These are phyloP conservation scores for Liquidambar formosana DNA, from an alignment of 164 flowering plant species.

Conservation along the genomic window DNA sequence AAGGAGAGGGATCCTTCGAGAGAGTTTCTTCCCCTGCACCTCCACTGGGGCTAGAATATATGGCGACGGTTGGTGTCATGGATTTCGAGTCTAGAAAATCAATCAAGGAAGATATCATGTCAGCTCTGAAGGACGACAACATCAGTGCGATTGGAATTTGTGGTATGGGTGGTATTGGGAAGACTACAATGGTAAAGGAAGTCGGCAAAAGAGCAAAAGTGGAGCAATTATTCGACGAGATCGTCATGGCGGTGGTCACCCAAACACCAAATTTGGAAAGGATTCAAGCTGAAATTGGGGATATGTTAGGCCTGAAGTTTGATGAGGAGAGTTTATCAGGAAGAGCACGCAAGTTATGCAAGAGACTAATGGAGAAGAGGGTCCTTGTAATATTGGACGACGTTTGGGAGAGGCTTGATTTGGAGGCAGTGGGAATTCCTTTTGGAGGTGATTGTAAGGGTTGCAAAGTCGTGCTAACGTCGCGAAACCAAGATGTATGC, in stretches of 20 bases:
- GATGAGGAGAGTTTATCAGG: not conserved
- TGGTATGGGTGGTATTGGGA: conserved; percentile 10
- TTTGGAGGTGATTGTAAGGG: not conserved
- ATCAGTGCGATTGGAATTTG: not conserved
- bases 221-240: not conserved
- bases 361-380: conserved; percentile 1
- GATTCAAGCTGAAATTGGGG: conserved; percentile 8
- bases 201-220: not conserved
- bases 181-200: conserved; percentile 7
- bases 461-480: conserved; percentile 5
- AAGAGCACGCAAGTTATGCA: not conserved
- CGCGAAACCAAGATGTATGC: not conserved
- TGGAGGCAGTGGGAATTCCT: conserved; percentile 7
- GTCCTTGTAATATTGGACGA: conserved; percentile 12
- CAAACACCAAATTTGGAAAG: not conserved
- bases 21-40: too few species aligned
- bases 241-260: conserved; percentile 7
- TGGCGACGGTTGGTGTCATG: not conserved
- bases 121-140: not conserved
- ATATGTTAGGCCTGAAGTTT: not conserved
- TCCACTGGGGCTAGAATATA: too few species aligned
- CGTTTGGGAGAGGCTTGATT: not conserved
- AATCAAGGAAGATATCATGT: not conserved
- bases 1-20: too few species aligned
- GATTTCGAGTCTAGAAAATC: not conserved